Base-by-base conservation (phyloP, 1,139 yeast species). In the Geotrichum fermentans region DNA sequence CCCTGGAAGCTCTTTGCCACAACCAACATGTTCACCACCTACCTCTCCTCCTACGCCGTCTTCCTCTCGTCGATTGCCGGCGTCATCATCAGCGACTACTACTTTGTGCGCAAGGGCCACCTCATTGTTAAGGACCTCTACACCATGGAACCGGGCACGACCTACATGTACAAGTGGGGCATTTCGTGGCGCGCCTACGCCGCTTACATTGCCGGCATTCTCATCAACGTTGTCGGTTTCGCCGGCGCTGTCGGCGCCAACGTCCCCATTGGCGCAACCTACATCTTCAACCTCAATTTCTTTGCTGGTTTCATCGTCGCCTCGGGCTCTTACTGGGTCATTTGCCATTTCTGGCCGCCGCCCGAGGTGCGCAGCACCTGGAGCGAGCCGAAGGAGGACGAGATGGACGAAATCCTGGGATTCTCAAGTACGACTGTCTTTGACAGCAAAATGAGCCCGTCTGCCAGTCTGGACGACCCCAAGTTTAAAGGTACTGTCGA, bases 61-160 rank as follows among this genome's bases (percentile, higher is more conserved):
- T 89, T 89, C 74, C 72, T 89, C 47, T 84, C 94, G 1, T 78
- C 95, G 28, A 84, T 89, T 63, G 90, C 94, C 7, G 96, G 96
- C 55, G 89, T 84, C 40, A 77, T 86, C 48, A 77, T 82, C 53
- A 73, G 82, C 50, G 96, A 89, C 67, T 89, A 86, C 67, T 84
- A 74, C 66, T 73, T 82, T 53, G 79, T 88, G 18, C 55, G 69
- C 70, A 79, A 89, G 65, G 96, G 96, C 40, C 74, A 74, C 62
- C 62, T 86, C 56, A 72, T 76, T 53, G 67, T 88, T 44, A 73
- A 77, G 35, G 90, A 86, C 59, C 67, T 88, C 53, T 88, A 82
- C 62, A 62, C 76, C 5, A 71, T 73, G 32, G 64, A 68, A 37
- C 67, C 64, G 60, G 64, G 69, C n/a, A 69, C 79, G 39, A 68